Conservation (phyloP, 495 filamentous ascomycete genomes). For the Penicillium macrosclerotiorum region DNA sequence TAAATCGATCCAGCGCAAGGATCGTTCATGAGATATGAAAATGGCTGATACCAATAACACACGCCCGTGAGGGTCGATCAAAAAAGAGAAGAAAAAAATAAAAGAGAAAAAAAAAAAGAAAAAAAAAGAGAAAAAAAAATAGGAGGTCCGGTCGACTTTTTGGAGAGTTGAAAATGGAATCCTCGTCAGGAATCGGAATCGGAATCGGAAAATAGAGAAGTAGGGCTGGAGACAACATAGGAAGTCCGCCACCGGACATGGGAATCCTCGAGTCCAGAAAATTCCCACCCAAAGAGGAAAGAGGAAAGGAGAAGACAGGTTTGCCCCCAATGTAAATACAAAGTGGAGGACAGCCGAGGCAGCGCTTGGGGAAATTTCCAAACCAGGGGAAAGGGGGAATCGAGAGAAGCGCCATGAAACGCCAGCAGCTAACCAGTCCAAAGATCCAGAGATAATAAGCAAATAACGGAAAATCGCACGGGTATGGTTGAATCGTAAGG, state of each 20-base stretch:
- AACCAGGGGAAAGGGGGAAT: conserved; percentile 1
- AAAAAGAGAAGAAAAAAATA: too few relatives aligned
- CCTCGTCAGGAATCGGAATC: conserved; percentile 8
- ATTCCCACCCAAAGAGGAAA: too few relatives aligned
- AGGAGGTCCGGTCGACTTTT: conserved; percentile 9
- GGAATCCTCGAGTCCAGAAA: background rate
- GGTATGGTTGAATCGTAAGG: conserved; percentile 19
- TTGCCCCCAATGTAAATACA: conserved; percentile 16
- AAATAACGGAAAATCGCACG: conserved; percentile 12
- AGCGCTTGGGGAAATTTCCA: conserved; percentile 33
- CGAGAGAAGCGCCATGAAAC: conserved; percentile 30
- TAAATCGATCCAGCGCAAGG: too few relatives aligned
- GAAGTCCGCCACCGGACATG: too few relatives aligned
- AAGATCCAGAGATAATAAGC: conserved; percentile 22
- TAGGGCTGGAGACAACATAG: background rate
- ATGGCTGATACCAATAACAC: background rate
- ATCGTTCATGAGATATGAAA: conserved; percentile 12
- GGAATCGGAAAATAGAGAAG: background rate
- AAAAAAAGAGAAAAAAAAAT: too few relatives aligned
- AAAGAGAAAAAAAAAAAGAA: too few relatives aligned
- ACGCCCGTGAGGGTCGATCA: background rate
- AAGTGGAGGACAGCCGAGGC: conserved; percentile 23
- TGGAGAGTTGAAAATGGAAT: conserved; percentile 1
- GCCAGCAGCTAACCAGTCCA: conserved; percentile 40
- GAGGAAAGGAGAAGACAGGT: conserved; percentile 1